phyloP scores from a whole-genome alignment of 73 alveolate species.

The Paramecium biaurelia region DNA sequence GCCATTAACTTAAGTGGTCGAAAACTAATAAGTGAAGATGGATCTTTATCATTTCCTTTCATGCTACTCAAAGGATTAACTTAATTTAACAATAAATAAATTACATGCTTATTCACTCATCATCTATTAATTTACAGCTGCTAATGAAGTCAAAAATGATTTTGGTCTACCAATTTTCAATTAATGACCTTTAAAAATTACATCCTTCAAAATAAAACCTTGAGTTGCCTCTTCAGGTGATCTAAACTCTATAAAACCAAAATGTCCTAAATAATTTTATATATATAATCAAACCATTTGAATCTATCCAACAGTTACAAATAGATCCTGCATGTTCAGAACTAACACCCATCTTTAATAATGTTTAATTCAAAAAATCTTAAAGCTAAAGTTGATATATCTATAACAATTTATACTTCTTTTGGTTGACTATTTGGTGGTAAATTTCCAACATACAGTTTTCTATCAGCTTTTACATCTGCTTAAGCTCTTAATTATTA shows the following conservation, averaged over 20 bases:
- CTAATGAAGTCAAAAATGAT: slow-evolving; percentile 54
- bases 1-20: not conserved
- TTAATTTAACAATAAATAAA: not conserved
- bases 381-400: not conserved
- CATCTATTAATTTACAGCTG: slow-evolving; percentile 27
- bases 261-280: slow-evolving; percentile 44
- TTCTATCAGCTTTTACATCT: slow-evolving; percentile 80
- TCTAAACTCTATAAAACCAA: slow-evolving; percentile 95
- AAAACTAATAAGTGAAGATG: not conserved
- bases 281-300: slow-evolving; percentile 58
- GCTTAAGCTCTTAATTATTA: slow-evolving; percentile 37
- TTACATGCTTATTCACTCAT: slow-evolving; percentile 39
- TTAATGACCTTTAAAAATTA: slow-evolving; percentile 78
- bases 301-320: slow-evolving; percentile 80
- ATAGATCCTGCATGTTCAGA: slow-evolving; percentile 84
- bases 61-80: slow-evolving; percentile 35
- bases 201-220: slow-evolving; percentile 87
- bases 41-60: slow-evolving; percentile 3
- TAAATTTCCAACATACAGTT: slow-evolving; percentile 94
- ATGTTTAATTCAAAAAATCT: slow-evolving; percentile 36
- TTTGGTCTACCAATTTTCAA: slow-evolving; percentile 95
- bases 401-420: not conserved
- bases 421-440: slow-evolving; percentile 77
- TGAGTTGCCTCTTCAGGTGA: slow-evolving; percentile 94
- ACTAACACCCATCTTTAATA: slow-evolving; percentile 32